These are phyloP conservation scores for Ceratobasidium sp. DNA, from an alignment of 1,284 basidiomycete species.

Conservation along the genomic window DNA sequence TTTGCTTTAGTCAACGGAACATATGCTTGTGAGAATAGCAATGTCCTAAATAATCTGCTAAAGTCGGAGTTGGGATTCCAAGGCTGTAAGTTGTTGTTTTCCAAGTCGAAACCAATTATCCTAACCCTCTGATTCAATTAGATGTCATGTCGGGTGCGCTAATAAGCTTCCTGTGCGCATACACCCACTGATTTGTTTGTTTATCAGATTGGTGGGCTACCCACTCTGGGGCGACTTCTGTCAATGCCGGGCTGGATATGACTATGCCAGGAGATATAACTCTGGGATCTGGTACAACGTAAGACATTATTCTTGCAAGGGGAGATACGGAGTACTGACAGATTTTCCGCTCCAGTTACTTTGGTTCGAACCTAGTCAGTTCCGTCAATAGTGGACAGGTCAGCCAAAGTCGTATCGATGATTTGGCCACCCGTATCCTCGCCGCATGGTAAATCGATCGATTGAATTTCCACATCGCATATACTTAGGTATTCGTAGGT, in stretches of 20 bases:
- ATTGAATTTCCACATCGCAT: background rate
- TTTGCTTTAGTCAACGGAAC: conserved; percentile 68
- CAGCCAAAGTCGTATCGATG: conserved; percentile 60
- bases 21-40: conserved; percentile 70
- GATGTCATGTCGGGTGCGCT: conserved; percentile 36
- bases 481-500: conserved; percentile 50
- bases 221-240: conserved; percentile 45
- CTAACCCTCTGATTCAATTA: background rate
- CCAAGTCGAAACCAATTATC: background rate
- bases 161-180: background rate
- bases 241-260: conserved; percentile 70
- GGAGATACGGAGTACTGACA: conserved; percentile 24
- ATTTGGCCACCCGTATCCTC: conserved; percentile 67
- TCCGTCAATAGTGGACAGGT: conserved; percentile 63
- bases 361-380: conserved; percentile 60
- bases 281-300: conserved; percentile 32
- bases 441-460: conserved; percentile 58
- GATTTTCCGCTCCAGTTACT: conserved; percentile 57
- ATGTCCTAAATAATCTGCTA: conserved; percentile 63
- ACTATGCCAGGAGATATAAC: conserved; percentile 43
- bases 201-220: conserved; percentile 39
- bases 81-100: conserved; percentile 49
- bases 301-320: background rate
- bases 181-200: background rate
- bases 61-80: conserved; percentile 70